Evolutionary conservation across 176 grass and related monocot genomes (phyloP).

Genomic region (Neostapfia colusana): DNA sequence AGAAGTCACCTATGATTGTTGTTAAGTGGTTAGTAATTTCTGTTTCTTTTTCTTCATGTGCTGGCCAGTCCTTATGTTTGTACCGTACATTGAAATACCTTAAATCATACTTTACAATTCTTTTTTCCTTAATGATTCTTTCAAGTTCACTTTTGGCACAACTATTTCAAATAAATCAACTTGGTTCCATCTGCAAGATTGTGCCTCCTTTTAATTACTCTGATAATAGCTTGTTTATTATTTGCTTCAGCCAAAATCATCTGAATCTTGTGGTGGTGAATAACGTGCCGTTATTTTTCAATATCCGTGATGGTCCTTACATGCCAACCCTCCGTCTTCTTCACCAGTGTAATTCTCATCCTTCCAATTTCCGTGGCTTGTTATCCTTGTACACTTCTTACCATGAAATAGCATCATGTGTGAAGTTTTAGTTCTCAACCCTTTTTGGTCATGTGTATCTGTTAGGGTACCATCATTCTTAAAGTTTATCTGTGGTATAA

Average conservation of each 20-base stretch:
- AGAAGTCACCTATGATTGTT: conserved; percentile 87
- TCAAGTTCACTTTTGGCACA: background rate
- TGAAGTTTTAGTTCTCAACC: background rate
- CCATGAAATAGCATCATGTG: background rate
- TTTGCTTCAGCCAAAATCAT: conserved; percentile 86
- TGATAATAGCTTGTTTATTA: background rate
- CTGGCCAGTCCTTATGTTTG: background rate
- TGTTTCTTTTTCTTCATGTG: background rate
- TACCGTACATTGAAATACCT: background rate
- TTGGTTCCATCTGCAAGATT: background rate
- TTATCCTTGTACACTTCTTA: background rate
- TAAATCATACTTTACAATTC: conserved; percentile 7
- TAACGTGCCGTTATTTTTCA: conserved; percentile 95
- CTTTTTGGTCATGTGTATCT: conserved; percentile 8
- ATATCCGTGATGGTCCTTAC: conserved; percentile 91
- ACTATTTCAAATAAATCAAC: conserved; percentile 4
- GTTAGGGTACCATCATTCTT: background rate
- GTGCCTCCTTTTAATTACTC: background rate
- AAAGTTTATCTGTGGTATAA: conserved; percentile 15
- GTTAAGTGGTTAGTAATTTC: conserved; percentile 73
- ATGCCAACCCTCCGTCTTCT: conserved; percentile 98
- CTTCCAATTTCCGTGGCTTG: background rate
- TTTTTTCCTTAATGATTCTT: background rate
- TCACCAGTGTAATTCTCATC: conserved; percentile 80
- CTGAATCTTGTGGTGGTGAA: conserved; percentile 99